Base-by-base conservation (phyloP, 2,329 filamentous ascomycete species). In the Sporothrix humicola region DNA sequence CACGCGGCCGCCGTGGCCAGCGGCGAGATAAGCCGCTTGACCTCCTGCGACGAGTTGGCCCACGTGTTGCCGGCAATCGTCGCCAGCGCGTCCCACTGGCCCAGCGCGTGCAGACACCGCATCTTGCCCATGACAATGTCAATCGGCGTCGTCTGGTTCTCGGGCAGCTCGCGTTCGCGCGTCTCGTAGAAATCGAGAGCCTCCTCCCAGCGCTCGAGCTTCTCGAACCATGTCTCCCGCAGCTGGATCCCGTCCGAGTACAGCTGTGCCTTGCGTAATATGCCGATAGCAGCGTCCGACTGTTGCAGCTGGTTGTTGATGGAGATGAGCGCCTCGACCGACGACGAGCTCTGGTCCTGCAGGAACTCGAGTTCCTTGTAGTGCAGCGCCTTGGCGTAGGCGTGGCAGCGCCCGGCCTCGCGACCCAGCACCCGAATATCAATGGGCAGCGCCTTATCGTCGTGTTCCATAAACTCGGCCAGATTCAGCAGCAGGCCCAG, bases 241-340 rank as follows among this genome's bases (percentile, higher is more conserved):
- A 99, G 87, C 79, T 97, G 94, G 44, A 99, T 97, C 15, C 89
- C 89, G 79, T 99, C 96, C 77, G 93, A 93, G 81, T 98, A 99
- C 59, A 94, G 90, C 81, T 99, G 96, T 9, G 96, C 96, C 83
- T 97, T 97, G 69, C 96, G 91, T 73, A 99, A 86, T 75, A 99
- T 99, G 82, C 96, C 96, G 78, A 99, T 98, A 58, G 96, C 97
- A 46, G 96, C 97, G 82, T 99, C 96, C 8, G 96, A 98, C 81
- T 99, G 96, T 81, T 99, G 96, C 7, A 99, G 88, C 81, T 99
- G 95, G 80, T 99, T 99, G 83, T 99, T 99, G 85, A 99, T 99
- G 76, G 95, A 96, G 78, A 99, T 99, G 74, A 99, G 86, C 8
- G 97, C 97, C 82, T 99, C 96, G 0, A 99, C 96, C 2, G 95